These are phyloP conservation scores for Megacollybia marginata DNA, from an alignment of 768 basidiomycete genomes.

Conservation along the genomic window DNA sequence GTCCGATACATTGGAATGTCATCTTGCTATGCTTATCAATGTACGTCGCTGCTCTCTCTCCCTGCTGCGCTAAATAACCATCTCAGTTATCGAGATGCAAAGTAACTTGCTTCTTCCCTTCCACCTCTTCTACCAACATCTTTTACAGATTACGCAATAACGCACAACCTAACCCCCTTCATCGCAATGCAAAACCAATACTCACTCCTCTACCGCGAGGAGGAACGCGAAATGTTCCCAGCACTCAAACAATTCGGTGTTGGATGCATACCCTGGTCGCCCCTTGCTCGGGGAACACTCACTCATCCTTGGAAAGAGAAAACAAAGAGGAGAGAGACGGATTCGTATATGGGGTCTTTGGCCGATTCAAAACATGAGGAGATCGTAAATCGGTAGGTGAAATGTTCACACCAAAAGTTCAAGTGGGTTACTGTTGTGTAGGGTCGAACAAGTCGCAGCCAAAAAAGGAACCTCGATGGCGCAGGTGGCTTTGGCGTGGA, in stretches of 20 bases:
- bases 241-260: constrained; percentile 48
- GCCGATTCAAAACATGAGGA: too few species aligned
- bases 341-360: too few species aligned
- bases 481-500: too few species aligned
- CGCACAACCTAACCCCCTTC: constrained; percentile 51
- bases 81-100: constrained; percentile 47
- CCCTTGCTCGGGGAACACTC: constrained; percentile 43
- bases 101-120: constrained; percentile 21
- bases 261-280: constrained; percentile 54
- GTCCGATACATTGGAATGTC: constrained; percentile 37
- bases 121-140: background rate
- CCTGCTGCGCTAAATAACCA: background rate
- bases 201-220: constrained; percentile 54
- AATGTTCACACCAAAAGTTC: too few species aligned
- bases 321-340: too few species aligned
- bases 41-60: constrained; percentile 18
- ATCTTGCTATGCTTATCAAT: constrained; percentile 18
- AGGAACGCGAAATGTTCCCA: constrained; percentile 60
- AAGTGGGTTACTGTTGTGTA: too few species aligned
- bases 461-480: too few species aligned
- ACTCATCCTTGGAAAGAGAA: constrained; percentile 23
- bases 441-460: too few species aligned
- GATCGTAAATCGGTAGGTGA: too few species aligned
- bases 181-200: constrained; percentile 69
- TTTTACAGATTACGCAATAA: constrained; percentile 36